phyloP scores from a whole-genome alignment of 805 yeast species.

The Kuraishia ogatae region DNA sequence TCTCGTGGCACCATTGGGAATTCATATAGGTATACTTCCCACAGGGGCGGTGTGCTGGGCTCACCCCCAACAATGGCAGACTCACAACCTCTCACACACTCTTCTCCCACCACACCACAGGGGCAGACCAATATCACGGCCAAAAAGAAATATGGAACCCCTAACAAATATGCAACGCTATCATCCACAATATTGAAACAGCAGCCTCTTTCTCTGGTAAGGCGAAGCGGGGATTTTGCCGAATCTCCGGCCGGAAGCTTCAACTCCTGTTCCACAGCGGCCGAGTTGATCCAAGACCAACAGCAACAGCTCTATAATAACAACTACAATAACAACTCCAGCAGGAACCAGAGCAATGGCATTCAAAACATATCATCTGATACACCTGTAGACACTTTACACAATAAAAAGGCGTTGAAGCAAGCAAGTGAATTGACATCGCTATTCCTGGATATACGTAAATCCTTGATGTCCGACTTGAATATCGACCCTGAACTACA shows the following conservation, averaged over 20 bases:
- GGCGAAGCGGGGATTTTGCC: neutral
- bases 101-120: neutral
- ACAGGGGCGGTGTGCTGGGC: neutral
- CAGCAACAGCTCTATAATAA: neutral
- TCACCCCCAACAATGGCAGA: neutral
- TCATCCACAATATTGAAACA: neutral
- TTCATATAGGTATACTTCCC: neutral
- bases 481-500: constrained; percentile 26
- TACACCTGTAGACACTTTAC: neutral
- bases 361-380: neutral
- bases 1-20: neutral
- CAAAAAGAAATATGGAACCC: constrained; percentile 2
- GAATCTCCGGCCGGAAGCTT: neutral
- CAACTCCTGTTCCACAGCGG: neutral
- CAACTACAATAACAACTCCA: neutral
- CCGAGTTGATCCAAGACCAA: neutral
- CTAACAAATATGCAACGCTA: neutral
- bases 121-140: constrained; percentile 1
- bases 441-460: constrained; percentile 32
- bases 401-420: constrained; percentile 9
- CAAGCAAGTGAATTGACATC: constrained; percentile 31
- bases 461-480: constrained; percentile 30
- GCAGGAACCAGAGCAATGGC: too few species aligned
- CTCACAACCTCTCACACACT: neutral
- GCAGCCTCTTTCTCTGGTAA: neutral